Percentiles rank a stretch among this genome's conserved stretches.
Conservation (phyloP, 305 asterid species). For the Andrographis paniculata region DNA sequence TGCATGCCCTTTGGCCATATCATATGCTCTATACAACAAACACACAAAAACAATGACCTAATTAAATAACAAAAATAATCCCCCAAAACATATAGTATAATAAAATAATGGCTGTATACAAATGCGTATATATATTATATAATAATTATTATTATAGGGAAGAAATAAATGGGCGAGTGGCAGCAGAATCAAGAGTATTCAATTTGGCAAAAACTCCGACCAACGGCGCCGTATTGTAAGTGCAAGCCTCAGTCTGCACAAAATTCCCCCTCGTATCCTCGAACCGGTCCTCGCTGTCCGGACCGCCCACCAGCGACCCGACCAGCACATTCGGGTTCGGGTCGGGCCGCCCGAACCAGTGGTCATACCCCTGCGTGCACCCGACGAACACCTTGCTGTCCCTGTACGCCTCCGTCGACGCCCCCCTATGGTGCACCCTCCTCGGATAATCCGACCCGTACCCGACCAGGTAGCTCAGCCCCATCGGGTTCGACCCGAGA, state of each 20-base stretch:
- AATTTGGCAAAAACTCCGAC: slow-evolving; percentile 73
- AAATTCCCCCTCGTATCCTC: slow-evolving; percentile 54
- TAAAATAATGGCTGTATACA: too few relatives aligned
- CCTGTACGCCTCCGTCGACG: slow-evolving; percentile 50
- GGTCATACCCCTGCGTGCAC: slow-evolving; percentile 77
- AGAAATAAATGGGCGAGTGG: slow-evolving; percentile 18
- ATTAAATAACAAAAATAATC: too few relatives aligned
- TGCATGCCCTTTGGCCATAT: too few relatives aligned
- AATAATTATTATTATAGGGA: slow-evolving; percentile 1
- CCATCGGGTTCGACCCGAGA: slow-evolving; percentile 68
- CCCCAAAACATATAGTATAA: too few relatives aligned
- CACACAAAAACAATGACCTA: too few relatives aligned
- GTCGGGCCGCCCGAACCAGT: slow-evolving; percentile 42
- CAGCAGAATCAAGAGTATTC: slow-evolving; percentile 15
- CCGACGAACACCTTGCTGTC: slow-evolving; percentile 52
- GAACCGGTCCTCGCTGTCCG: slow-evolving; percentile 44
- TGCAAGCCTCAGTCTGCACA: slow-evolving; percentile 87
- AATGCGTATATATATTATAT: too few relatives aligned
- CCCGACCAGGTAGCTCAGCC: slow-evolving; percentile 72
- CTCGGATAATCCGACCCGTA: slow-evolving; percentile 46
- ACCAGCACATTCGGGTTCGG: slow-evolving; percentile 58
- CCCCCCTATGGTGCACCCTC: slow-evolving; percentile 73
- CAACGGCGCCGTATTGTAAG: slow-evolving; percentile 76
- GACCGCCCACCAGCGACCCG: slow-evolving; percentile 85
- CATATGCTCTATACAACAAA: too few relatives aligned